Evolutionary conservation across 176 grass and related monocot genomes (phyloP).

Genomic region (Pontederia crassipes): DNA sequence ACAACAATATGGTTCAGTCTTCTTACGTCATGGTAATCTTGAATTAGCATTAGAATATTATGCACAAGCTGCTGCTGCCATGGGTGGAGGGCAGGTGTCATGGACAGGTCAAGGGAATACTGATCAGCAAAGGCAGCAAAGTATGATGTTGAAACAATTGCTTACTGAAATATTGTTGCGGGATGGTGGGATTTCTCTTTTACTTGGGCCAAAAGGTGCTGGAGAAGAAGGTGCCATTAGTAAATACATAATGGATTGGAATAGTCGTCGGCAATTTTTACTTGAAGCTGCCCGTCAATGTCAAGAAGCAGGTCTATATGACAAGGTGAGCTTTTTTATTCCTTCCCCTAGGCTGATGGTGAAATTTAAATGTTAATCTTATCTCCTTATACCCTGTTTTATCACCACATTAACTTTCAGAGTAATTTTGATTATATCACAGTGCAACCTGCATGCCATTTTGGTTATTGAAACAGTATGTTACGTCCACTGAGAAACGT

Average conservation of each 20-base stretch:
- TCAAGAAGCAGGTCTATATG: slow-evolving; percentile 83
- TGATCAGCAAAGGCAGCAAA: slow-evolving; percentile 74
- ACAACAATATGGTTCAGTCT: slow-evolving; percentile 76
- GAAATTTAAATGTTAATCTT: too few relatives aligned
- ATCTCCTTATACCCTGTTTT: too few relatives aligned
- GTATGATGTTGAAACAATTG: slow-evolving; percentile 81
- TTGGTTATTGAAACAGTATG: too few relatives aligned
- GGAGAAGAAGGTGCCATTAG: slow-evolving; percentile 83
- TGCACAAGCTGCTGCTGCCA: slow-evolving; percentile 73
- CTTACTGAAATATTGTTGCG: slow-evolving; percentile 82
- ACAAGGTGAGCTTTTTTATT: slow-evolving; percentile 53
- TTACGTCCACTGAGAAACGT: too few relatives aligned
- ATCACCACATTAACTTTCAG: too few relatives aligned
- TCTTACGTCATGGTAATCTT: slow-evolving; percentile 75
- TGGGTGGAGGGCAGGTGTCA: slow-evolving; percentile 79
- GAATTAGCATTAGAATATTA: slow-evolving; percentile 86
- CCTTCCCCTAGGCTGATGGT: background rate
- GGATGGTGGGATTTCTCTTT: slow-evolving; percentile 73
- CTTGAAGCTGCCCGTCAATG: slow-evolving; percentile 79
- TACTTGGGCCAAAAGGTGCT: slow-evolving; percentile 85
- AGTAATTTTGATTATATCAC: too few relatives aligned
- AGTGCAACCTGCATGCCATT: too few relatives aligned
- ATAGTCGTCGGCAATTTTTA: slow-evolving; percentile 64
- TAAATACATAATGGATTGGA: slow-evolving; percentile 87
- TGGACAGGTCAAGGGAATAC: slow-evolving; percentile 49